phyloP scores from a whole-genome alignment of 192 early-diverging fungal genomes.

The Umbelopsis isabellina region DNA sequence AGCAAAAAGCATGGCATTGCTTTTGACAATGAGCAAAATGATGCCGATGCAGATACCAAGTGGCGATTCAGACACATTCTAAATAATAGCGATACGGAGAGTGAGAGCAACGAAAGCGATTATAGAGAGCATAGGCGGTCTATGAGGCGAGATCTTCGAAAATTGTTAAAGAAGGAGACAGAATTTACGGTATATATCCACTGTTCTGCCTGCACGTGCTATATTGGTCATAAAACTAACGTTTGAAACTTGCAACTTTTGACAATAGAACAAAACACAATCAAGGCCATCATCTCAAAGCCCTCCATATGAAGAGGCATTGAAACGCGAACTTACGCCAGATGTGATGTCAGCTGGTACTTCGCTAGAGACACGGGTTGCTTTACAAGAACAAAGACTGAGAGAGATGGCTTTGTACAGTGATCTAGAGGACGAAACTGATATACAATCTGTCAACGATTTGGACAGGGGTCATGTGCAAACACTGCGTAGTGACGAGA shows the following conservation, averaged over 20 bases:
- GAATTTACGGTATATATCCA: neutral
- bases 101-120: slow-evolving; percentile 10
- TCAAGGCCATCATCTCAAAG: slow-evolving; percentile 1
- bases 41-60: neutral
- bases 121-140: neutral
- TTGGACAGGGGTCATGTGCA: neutral
- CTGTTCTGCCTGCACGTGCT: neutral
- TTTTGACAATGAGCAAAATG: neutral
- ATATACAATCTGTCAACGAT: slow-evolving; percentile 1
- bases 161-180: slow-evolving; percentile 3
- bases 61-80: neutral
- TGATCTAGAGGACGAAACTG: neutral
- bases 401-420: slow-evolving; percentile 9
- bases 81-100: slow-evolving; percentile 1
- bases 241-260: neutral
- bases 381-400: slow-evolving; percentile 5
- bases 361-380: neutral
- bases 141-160: neutral
- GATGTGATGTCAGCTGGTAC: neutral
- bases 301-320: neutral
- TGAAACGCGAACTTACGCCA: neutral
- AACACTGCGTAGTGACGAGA: neutral
- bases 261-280: neutral
- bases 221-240: neutral
- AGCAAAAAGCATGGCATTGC: neutral